Evolutionary conservation across 495 filamentous ascomycete species (phyloP), one percentile per base, ranked within the genome.

Genomic region (Neurospora sp.): DNA sequence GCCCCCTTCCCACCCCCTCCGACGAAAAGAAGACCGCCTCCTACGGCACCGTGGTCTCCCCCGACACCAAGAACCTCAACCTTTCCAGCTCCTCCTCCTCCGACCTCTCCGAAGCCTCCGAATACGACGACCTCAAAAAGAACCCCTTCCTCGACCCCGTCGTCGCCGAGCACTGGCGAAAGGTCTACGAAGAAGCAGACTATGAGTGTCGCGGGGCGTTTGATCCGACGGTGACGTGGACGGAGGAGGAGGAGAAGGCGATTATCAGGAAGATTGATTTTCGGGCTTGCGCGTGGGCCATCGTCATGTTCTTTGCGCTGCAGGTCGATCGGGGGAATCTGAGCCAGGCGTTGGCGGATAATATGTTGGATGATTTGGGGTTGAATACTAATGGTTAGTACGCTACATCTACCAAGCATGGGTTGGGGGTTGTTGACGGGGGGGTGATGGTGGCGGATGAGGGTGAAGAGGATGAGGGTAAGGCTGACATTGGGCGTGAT

Each of bases 291-390:
- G 77, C 82, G 71, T 88, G 86, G 87, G 83, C 81, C 73, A 86
- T 85, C 45, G 74, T 81, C 38, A 83, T 84, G 87, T 89, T 89
- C 73, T 88, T 89, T 72, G 85, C 83, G 11, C 80, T 90, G 0
- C 86, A 90, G 72, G 82, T 89, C 19, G 88, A 90, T 76, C 83
- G 88, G 19, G 84, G 85, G 4, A 90, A 90, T 74, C 79, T 90
- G 0, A 73, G 82, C 0, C 85, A 90, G 45, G 88, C 88, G 19
- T 76, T 89, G 11, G 82, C 88, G 2, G 88, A 89, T 73, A 86
- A 87, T 43, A 75, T 90, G 76, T 77, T 90, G 39, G 81, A 83
- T 34, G 87, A 90, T 70, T 77, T 90, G 37, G 80, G 82, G 13
- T 69, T 90, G 48, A 82, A 82, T 39, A 89, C 85, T 6, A 85